Evolutionary conservation across 495 filamentous ascomycete species (phyloP).

Genomic region (Clavariopsis aquatica): DNA sequence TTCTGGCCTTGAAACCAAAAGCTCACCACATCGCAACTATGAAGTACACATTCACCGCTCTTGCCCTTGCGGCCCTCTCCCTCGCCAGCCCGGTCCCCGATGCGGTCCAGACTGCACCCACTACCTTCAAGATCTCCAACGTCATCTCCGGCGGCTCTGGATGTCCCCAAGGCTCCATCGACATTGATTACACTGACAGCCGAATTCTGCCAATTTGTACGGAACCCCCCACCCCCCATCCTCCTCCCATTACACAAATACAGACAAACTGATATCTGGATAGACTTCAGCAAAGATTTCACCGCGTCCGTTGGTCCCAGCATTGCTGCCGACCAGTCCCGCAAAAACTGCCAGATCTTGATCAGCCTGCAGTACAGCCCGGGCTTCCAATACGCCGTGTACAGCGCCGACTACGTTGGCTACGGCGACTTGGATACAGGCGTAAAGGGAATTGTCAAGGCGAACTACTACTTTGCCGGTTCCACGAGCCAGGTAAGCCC

Average conservation of each 20-base stretch:
- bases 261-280: neutral
- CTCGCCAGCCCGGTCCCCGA: slow-evolving; percentile 26
- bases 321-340: slow-evolving; percentile 42
- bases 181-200: slow-evolving; percentile 25
- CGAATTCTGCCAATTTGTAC: slow-evolving; percentile 30
- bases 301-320: slow-evolving; percentile 47
- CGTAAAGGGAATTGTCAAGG: slow-evolving; percentile 49
- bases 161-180: slow-evolving; percentile 36
- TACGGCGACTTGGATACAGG: slow-evolving; percentile 48
- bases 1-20: neutral
- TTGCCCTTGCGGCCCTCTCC: slow-evolving; percentile 26
- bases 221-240: neutral
- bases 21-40: slow-evolving; percentile 7
- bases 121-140: slow-evolving; percentile 26
- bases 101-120: slow-evolving; percentile 2
- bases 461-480: slow-evolving; percentile 54
- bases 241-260: neutral
- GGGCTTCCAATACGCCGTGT: slow-evolving; percentile 53
- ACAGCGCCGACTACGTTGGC: slow-evolving; percentile 52
- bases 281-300: slow-evolving; percentile 34
- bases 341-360: slow-evolving; percentile 55
- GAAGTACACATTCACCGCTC: slow-evolving; percentile 18
- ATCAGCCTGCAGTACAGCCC: slow-evolving; percentile 50
- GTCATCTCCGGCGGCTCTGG: slow-evolving; percentile 36
- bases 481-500: slow-evolving; percentile 36